Conservation (phyloP, 345 rosid genomes). For the Gossypium rotundifolium region DNA sequence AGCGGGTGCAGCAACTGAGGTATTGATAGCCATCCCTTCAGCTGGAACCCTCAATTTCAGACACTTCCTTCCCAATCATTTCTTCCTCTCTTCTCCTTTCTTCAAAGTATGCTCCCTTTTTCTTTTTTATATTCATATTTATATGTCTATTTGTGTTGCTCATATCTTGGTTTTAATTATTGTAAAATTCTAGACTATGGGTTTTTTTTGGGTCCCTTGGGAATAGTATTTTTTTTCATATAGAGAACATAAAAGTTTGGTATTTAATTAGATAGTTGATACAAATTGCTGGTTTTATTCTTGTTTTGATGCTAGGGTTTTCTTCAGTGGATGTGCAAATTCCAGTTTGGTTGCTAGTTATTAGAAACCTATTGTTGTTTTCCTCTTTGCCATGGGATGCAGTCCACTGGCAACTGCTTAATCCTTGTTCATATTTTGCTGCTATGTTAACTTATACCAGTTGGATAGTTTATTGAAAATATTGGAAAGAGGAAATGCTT, state of each 20-base stretch:
- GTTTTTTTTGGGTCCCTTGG: background rate
- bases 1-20: constrained; percentile 31
- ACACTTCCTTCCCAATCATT: constrained; percentile 19
- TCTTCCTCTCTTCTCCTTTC: constrained; percentile 32
- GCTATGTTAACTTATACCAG: background rate
- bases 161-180: too few relatives aligned
- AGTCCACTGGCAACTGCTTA: background rate
- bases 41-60: constrained; percentile 29
- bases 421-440: background rate
- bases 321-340: background rate
- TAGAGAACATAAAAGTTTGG: background rate
- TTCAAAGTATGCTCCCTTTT: constrained; percentile 32
- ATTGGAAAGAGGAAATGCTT: background rate
- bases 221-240: background rate
- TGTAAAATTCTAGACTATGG: background rate
- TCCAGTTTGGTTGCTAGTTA: background rate
- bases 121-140: background rate
- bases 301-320: background rate
- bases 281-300: background rate
- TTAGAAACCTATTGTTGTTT: background rate
- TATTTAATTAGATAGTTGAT: background rate
- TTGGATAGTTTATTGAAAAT: background rate
- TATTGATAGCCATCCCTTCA: constrained; percentile 29
- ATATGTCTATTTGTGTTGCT: background rate
- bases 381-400: constrained; percentile 2